A percentile compares a stretch with the other conserved stretches of the same genome.
These are phyloP conservation scores for Carallia pectinifolia DNA, from an alignment of 345 rosid species.

Conservation along the genomic window DNA sequence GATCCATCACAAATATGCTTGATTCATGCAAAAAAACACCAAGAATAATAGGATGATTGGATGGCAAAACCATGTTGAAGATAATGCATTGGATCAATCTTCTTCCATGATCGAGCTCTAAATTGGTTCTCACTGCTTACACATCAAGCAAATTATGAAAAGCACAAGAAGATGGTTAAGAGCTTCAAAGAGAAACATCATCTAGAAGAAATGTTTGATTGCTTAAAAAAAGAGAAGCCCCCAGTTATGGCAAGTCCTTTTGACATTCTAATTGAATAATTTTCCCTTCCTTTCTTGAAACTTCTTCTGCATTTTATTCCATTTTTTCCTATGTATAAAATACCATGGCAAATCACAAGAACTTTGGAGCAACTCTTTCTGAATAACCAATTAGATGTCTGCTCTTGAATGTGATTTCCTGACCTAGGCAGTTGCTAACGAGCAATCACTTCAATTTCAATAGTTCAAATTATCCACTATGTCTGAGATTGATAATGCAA, in stretches of 20 bases:
- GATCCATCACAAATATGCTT: neutral
- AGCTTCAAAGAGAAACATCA: neutral
- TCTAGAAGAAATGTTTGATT: neutral
- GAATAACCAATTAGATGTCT: neutral
- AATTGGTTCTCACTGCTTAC: no score
- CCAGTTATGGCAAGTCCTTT: neutral
- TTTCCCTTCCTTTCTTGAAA: neutral
- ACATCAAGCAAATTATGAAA: no score
- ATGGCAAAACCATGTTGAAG: neutral
- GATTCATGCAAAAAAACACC: conserved; percentile 11
- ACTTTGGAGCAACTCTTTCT: neutral
- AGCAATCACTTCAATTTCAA: neutral
- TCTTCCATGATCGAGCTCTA: neutral
- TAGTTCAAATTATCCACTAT: no score
- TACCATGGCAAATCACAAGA: neutral
- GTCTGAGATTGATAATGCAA: neutral
- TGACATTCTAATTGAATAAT: neutral
- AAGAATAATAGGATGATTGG: neutral
- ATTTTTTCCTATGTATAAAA: neutral
- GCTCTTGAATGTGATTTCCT: neutral
- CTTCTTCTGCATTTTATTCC: neutral
- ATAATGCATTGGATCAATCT: neutral
- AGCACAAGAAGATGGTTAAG: no score
- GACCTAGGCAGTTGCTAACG: neutral
- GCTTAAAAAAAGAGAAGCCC: neutral